These are phyloP conservation scores for Phytophthora idaei DNA, from an alignment of 352 stramenopile species.

Conservation along the genomic window DNA sequence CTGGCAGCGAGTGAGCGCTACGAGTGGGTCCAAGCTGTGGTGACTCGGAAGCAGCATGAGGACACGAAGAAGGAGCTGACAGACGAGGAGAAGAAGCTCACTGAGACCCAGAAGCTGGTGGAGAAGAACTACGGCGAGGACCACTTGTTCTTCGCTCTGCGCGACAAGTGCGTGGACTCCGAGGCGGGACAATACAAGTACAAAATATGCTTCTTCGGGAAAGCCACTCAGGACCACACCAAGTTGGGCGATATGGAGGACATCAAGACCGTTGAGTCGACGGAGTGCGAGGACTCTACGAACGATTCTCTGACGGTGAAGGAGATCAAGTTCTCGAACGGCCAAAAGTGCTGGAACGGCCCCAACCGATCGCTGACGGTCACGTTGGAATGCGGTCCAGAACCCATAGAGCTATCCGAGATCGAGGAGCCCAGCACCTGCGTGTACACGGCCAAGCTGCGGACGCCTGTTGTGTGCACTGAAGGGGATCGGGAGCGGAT, in stretches of 20 bases:
- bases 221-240: conserved; percentile 80
- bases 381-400: conserved; percentile 67
- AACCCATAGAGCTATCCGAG: conserved; percentile 64
- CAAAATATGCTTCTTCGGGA: conserved; percentile 85
- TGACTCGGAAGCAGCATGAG: conserved; percentile 50
- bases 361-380: conserved; percentile 82
- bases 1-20: conserved; percentile 47
- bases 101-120: conserved; percentile 41
- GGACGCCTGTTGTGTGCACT: conserved; percentile 77
- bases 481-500: conserved; percentile 41
- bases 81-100: conserved; percentile 40
- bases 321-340: conserved; percentile 66
- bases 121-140: conserved; percentile 69
- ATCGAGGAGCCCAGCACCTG: conserved; percentile 89
- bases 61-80: conserved; percentile 48
- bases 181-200: conserved; percentile 85
- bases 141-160: conserved; percentile 57
- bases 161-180: conserved; percentile 74
- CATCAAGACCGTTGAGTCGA: conserved; percentile 11
- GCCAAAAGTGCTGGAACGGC: conserved; percentile 89
- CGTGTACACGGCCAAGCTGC: conserved; percentile 84
- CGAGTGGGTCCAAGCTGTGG: conserved; percentile 51
- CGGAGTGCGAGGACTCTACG: conserved; percentile 6
- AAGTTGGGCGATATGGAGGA: conserved; percentile 77
- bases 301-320: background rate